Base-by-base conservation (phyloP, 768 basidiomycete species). In the Podaxis carcinomalis region DNA sequence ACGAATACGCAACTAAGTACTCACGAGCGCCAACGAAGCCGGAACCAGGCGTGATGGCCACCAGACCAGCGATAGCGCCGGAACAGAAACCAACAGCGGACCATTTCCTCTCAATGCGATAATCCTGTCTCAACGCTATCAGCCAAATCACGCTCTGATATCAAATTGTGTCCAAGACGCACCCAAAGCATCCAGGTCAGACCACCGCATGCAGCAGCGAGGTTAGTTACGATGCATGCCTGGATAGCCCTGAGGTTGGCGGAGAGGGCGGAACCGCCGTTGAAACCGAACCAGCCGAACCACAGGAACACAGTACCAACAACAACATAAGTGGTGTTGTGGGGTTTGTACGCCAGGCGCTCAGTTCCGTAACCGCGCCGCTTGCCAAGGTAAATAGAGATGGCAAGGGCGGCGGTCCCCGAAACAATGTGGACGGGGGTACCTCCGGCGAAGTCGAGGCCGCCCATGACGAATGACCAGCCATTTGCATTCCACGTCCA, bases 361-460 rank as follows among this genome's bases (percentile, higher is more conserved):
- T 92, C 89, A 2, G 95, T 96, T 14, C 95, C 95, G 64, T 93
- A 98, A 1, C 95, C 95, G 35, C 89, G 80, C 55, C 95, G 88
- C 68, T 90, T 93, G 42, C 96, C 95, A 37, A 99, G 88, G 72
- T 89, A 97, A 67, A 94, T 75, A 25, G 90, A 95, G 64, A 95
- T 91, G 10, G 92, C 95, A 36, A 98, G 82, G 1, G 92, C 96
- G 0, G 93, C 94, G 0, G 87, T 87, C 51, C 96, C 96, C 14
- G 93, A 95, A 16, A 90, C 90, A 66, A 99, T 98, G 70, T 99
- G 95, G 63, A 99, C 94, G 21, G 96, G 96, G 10, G 93, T 95
- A 56, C 96, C 96, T 28, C 95, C 95, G 7, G 95, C 95, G 63
- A 96, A 95, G 70, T 95, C 92, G 57, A 93, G 88, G 61, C 89